Evolutionary conservation across 192 early-diverging fungal genomes (phyloP).

Genomic region (Gaertneriomyces semiglobifer): DNA sequence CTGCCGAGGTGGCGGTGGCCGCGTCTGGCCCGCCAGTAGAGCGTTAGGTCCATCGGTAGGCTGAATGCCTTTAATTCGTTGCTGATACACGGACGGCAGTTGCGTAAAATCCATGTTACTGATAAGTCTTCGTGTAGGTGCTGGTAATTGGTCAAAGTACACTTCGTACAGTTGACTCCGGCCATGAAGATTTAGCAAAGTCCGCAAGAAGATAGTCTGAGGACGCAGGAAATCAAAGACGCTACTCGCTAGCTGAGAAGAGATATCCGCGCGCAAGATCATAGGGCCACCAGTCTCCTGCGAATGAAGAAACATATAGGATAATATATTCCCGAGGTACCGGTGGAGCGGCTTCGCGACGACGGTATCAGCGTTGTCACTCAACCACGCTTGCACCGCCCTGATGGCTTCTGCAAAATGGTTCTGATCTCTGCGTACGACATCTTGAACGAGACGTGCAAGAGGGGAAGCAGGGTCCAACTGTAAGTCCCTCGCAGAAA

Average conservation of each 20-base stretch:
- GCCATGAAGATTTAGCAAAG: conserved; percentile 19
- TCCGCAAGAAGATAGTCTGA: conserved; percentile 12
- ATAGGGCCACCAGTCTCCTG: conserved; percentile 9
- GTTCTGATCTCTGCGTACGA: conserved; percentile 2
- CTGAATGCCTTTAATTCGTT: not conserved
- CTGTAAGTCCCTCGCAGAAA: not conserved
- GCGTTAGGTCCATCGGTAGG: not conserved
- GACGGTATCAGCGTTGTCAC: conserved; percentile 16
- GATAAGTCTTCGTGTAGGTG: conserved; percentile 19
- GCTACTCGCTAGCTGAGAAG: not conserved
- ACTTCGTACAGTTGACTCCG: conserved; percentile 19
- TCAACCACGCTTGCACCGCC: conserved; percentile 20
- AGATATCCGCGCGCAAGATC: not conserved
- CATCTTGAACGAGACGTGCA: conserved; percentile 7
- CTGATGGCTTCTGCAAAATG: conserved; percentile 14
- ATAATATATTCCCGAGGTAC: conserved; percentile 6
- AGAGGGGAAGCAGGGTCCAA: conserved; percentile 8
- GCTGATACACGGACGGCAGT: conserved; percentile 16
- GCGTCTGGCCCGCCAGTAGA: not conserved
- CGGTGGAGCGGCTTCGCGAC: conserved; percentile 17
- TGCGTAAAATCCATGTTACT: conserved; percentile 10
- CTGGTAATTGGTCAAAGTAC: conserved; percentile 23
- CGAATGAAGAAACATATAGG: not conserved
- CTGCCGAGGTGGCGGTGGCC: not conserved
- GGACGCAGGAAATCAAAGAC: conserved; percentile 15